Base-by-base conservation (phyloP, 1,284 basidiomycete genomes). In the Cryptococcus amylolentus region DNA sequence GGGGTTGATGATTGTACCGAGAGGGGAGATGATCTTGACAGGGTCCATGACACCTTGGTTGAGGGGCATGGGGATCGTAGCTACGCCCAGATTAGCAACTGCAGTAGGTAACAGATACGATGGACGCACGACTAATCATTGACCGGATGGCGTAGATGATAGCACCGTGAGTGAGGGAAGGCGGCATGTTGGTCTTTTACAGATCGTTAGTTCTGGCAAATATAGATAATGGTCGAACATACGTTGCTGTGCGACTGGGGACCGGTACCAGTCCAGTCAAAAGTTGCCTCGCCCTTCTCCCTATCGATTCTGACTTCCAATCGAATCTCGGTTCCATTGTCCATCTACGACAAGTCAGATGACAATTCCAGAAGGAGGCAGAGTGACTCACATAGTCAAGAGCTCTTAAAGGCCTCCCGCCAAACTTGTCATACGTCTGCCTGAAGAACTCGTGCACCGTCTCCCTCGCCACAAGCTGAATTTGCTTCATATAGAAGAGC, bases 101-200 rank as follows among this genome's bases (percentile, higher is more conserved):
- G 31, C 7, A 35, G 10, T 6, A 35, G 10, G 16, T 10, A 26
- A 10, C 23, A 41, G 20, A 42, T 10, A 26, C 10, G 2, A 9
- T 12, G 20, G n/a, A 56, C 58, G 95, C 90, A 59, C 62, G 57
- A 37, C 59, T 64, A 51, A 71, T 68, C 65, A 71, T 64, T 5
- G 63, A 61, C 46, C 68, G 61, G 18, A 72, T 54, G 41, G 62
- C 89, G 77, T 97, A 98, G 64, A 97, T 95, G 60, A 97, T 88
- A 1, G 94, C 92, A 2, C 88, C 89, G 72, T 92, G 89, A 2
- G 89, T 88, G 46, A 97, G 91, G 2, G 88, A 87, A 42, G 88
- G 86, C 0, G 90, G 90, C 20, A 90, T 80, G 75, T 96, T 96
- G 57, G 94, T 82, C 75, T 96, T 3, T 35, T 5, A 35, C 31